Evolutionary conservation across 192 early-diverging fungal species (phyloP).

Genomic region (Lunasporangiospora selenospora): DNA sequence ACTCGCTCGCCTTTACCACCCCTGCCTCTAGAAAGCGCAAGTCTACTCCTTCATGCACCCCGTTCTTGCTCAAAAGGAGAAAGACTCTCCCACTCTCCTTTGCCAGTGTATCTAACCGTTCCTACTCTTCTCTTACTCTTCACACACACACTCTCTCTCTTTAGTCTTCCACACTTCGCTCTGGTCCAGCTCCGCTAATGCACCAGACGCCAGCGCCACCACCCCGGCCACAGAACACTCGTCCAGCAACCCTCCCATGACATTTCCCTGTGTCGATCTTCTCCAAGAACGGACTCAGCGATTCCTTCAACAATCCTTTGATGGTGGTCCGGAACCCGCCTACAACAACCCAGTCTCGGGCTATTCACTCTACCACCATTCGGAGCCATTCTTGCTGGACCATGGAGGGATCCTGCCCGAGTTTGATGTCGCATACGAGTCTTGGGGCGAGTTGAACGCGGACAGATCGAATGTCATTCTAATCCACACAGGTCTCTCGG

Average conservation of each 20-base stretch:
- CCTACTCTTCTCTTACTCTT: background rate
- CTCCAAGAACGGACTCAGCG: slow-evolving; percentile 61
- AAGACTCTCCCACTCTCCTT: slow-evolving; percentile 5
- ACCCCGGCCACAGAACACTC: slow-evolving; percentile 21
- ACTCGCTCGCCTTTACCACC: slow-evolving; percentile 17
- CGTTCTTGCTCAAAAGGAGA: too few relatives aligned
- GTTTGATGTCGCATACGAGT: slow-evolving; percentile 92
- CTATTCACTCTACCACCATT: slow-evolving; percentile 70
- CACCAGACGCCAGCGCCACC: slow-evolving; percentile 3
- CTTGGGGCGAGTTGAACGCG: slow-evolving; percentile 92
- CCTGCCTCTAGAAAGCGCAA: slow-evolving; percentile 31
- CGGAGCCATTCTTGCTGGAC: slow-evolving; percentile 74
- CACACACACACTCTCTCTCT: too few relatives aligned
- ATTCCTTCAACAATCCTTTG: slow-evolving; percentile 57
- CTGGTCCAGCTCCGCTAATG: slow-evolving; percentile 24
- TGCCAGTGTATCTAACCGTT: background rate
- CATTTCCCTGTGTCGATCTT: slow-evolving; percentile 80
- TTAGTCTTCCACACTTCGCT: slow-evolving; percentile 39
- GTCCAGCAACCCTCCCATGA: slow-evolving; percentile 67
- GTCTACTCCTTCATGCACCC: background rate
- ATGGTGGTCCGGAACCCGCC: slow-evolving; percentile 80
- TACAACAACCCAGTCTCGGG: slow-evolving; percentile 85
- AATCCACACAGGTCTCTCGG: slow-evolving; percentile 95
- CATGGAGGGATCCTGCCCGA: slow-evolving; percentile 82
- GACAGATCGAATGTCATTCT: slow-evolving; percentile 86